phyloP scores from a whole-genome alignment of 139 green algal species.

The Pseudopediastrum boryanum region DNA sequence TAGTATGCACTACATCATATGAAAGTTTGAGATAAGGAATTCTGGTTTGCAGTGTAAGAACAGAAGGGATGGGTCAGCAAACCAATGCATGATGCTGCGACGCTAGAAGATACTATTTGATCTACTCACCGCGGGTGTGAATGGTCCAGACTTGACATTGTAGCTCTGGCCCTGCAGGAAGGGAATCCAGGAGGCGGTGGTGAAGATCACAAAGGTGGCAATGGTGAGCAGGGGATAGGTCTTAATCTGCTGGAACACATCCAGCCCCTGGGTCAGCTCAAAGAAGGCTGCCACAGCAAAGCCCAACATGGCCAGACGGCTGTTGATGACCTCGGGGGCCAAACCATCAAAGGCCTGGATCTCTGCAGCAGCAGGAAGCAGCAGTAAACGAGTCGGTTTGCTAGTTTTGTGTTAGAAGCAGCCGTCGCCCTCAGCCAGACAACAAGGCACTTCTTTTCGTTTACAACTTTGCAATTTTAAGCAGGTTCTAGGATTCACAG shows the following conservation, averaged over 20 bases:
- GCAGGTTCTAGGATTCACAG: too few species aligned
- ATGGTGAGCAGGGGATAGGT: slow-evolving; percentile 42
- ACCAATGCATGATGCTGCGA: background rate
- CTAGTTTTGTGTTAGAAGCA: too few species aligned
- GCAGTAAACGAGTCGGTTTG: too few species aligned
- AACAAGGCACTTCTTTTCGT: too few species aligned
- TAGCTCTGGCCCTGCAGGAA: slow-evolving; percentile 46
- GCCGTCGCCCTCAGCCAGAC: too few species aligned
- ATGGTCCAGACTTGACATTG: slow-evolving; percentile 27
- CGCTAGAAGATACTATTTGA: background rate
- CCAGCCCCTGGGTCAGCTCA: slow-evolving; percentile 53
- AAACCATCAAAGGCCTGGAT: slow-evolving; percentile 41
- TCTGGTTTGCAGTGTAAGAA: too few species aligned
- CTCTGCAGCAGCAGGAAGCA: too few species aligned
- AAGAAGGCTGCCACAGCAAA: slow-evolving; percentile 57
- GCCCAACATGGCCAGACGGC: slow-evolving; percentile 65
- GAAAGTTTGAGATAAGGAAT: too few species aligned
- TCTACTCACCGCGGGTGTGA: slow-evolving; percentile 5
- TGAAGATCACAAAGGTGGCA: slow-evolving; percentile 51
- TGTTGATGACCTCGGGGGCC: slow-evolving; percentile 60
- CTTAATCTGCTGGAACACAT: slow-evolving; percentile 50
- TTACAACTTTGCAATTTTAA: too few species aligned
- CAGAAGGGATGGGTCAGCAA: too few species aligned
- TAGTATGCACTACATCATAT: too few species aligned
- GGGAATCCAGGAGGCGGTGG: slow-evolving; percentile 41